phyloP scores from a whole-genome alignment of 2,329 filamentous ascomycete species.

The Ophiocordyceps camponoti-leonardi region DNA sequence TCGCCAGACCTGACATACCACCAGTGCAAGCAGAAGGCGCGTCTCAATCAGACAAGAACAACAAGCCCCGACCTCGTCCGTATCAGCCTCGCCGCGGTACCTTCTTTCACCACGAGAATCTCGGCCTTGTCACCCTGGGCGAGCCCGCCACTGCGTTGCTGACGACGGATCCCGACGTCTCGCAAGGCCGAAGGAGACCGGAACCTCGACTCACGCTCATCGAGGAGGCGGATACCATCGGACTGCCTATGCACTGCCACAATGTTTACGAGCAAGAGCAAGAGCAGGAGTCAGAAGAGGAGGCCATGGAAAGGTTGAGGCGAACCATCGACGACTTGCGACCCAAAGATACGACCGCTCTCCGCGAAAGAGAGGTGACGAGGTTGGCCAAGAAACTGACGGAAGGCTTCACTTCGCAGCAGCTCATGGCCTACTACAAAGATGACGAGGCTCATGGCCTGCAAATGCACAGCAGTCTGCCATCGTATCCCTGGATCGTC shows the following conservation, averaged over 20 bases:
- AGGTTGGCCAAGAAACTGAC: constrained; percentile 19
- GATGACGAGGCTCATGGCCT: background rate
- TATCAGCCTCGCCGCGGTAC: background rate
- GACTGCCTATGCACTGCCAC: constrained; percentile 13
- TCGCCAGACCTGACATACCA: no score
- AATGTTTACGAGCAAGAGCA: constrained; percentile 10
- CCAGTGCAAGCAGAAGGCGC: background rate
- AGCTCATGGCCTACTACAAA: constrained; percentile 26
- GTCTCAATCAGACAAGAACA: background rate
- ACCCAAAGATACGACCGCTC: constrained; percentile 19
- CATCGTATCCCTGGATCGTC: constrained; percentile 23
- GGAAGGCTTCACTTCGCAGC: constrained; percentile 27
- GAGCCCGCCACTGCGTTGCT: constrained; percentile 26
- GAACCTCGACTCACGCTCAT: constrained; percentile 5
- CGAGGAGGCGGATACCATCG: constrained; percentile 3
- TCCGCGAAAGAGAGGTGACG: constrained; percentile 23
- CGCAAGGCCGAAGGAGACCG: constrained; percentile 17
- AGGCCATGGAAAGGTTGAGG: constrained; percentile 14
- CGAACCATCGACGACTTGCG: constrained; percentile 30
- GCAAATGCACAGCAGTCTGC: background rate
- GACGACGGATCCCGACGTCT: constrained; percentile 9
- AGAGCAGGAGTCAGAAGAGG: constrained; percentile 8
- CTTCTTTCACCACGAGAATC: background rate
- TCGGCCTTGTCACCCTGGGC: constrained; percentile 10
- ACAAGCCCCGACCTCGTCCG: background rate